These are phyloP conservation scores for Gleditsia sinensis DNA, from an alignment of 306 rosid genomes.

Conservation along the genomic window DNA sequence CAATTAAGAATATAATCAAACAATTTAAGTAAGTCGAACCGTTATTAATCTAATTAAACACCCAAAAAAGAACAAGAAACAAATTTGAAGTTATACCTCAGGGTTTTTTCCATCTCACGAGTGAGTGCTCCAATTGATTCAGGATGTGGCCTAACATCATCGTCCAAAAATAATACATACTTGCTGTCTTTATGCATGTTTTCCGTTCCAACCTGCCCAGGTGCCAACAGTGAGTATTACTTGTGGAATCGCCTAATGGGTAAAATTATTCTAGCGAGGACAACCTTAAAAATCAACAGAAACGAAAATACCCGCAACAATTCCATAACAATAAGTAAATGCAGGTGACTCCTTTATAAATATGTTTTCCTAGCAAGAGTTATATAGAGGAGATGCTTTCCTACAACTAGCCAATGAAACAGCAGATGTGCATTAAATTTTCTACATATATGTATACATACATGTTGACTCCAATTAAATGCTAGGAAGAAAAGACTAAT, in stretches of 20 bases:
- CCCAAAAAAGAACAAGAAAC: neutral
- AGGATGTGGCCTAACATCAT: constrained; percentile 96
- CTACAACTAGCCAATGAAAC: constrained; percentile 24
- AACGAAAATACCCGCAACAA: constrained; percentile 20
- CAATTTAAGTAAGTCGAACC: constrained; percentile 7
- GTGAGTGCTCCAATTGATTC: constrained; percentile 95
- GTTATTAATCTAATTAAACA: constrained; percentile 11
- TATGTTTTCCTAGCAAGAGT: constrained; percentile 30
- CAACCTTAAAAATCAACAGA: constrained; percentile 19
- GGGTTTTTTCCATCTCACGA: constrained; percentile 88
- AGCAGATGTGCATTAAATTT: constrained; percentile 9
- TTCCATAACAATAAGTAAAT: constrained; percentile 1
- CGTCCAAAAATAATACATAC: constrained; percentile 90
- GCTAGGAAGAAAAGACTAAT: neutral
- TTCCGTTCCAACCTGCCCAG: constrained; percentile 86
- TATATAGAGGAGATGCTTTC: constrained; percentile 5
- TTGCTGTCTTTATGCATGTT: constrained; percentile 84
- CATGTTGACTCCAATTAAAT: constrained; percentile 20
- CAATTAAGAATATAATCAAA: constrained; percentile 32
- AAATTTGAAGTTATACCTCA: constrained; percentile 50
- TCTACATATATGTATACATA: constrained; percentile 1
- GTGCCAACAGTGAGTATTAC: constrained; percentile 29
- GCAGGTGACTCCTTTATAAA: neutral
- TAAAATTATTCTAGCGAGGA: constrained; percentile 26
- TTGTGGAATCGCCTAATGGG: constrained; percentile 1